Evolutionary conservation across 2,329 filamentous ascomycete genomes (phyloP).

Genomic region (Fusarium longipes): DNA sequence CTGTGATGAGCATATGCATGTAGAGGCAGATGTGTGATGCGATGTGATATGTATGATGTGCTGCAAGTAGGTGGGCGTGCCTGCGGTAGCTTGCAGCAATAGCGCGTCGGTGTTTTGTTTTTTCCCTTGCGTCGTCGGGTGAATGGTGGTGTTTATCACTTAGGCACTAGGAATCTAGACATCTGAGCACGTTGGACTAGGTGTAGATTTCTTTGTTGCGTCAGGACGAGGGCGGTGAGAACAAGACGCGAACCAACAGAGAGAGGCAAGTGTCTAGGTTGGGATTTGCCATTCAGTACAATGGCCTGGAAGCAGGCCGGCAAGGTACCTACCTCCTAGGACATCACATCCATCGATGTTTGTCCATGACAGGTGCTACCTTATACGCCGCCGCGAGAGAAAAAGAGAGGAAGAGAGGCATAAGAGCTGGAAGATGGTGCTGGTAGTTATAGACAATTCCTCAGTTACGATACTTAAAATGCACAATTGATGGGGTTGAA

Average conservation of each 20-base stretch:
- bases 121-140: conserved; percentile 35
- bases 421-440: neutral
- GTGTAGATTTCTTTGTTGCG: neutral
- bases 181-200: too few species aligned
- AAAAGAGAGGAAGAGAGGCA: neutral
- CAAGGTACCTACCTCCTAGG: neutral
- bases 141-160: conserved; percentile 23
- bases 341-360: too few species aligned
- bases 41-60: conserved; percentile 36
- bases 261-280: neutral
- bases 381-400: neutral
- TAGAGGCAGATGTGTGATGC: conserved; percentile 36
- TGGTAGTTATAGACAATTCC: neutral
- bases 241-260: conserved; percentile 17
- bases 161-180: too few species aligned
- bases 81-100: conserved; percentile 35
- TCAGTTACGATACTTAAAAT: neutral
- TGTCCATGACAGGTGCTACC: neutral
- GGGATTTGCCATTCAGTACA: neutral
- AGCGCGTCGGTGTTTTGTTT: conserved; percentile 5
- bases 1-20: conserved; percentile 42
- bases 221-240: conserved; percentile 23
- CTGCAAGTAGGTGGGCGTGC: conserved; percentile 30
- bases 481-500: neutral
- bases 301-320: conserved; percentile 26